Percentiles rank a stretch among this genome's conserved stretches.
phyloP scores from a whole-genome alignment of 2,329 filamentous ascomycete species.

The Eurotiales sp. region DNA sequence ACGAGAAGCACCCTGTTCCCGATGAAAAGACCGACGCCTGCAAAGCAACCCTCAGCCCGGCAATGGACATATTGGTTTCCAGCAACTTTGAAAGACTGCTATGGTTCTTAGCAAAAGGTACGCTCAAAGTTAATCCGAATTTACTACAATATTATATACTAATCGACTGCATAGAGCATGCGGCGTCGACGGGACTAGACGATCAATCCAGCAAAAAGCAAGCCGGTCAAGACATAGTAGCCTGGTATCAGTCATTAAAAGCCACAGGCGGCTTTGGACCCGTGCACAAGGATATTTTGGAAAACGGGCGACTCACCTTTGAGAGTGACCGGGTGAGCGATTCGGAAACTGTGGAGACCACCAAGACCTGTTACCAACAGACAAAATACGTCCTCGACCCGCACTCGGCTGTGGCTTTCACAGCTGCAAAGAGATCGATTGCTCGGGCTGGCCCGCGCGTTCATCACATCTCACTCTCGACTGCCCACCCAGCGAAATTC shows the following conservation, averaged over 20 bases:
- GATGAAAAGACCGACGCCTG: not conserved
- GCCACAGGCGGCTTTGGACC: slow-evolving; percentile 69
- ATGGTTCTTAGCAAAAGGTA: slow-evolving; percentile 65
- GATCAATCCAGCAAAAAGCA: slow-evolving; percentile 48
- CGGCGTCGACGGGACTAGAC: slow-evolving; percentile 61
- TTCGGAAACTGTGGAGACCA: slow-evolving; percentile 64
- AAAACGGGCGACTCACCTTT: slow-evolving; percentile 69
- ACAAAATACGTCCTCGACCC: slow-evolving; percentile 78
- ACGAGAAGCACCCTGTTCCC: slow-evolving; percentile 76
- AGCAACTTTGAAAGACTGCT: slow-evolving; percentile 95
- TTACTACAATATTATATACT: not conserved
- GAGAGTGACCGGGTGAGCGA: slow-evolving; percentile 70
- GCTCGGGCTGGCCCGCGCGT: slow-evolving; percentile 45
- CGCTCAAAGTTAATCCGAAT: not conserved
- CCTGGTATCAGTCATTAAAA: slow-evolving; percentile 80
- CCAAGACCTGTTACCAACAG: slow-evolving; percentile 27
- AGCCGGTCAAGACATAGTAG: slow-evolving; percentile 52
- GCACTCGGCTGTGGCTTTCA: slow-evolving; percentile 83
- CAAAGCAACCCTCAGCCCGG: slow-evolving; percentile 87
- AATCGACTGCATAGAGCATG: slow-evolving; percentile 13
- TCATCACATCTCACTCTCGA: slow-evolving; percentile 79
- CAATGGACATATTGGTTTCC: slow-evolving; percentile 96
- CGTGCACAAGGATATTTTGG: slow-evolving; percentile 70
- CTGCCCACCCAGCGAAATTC: slow-evolving; percentile 95
- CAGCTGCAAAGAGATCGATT: slow-evolving; percentile 69